These are phyloP conservation scores for Pyricularia pennisetigena DNA, from an alignment of 2,329 filamentous ascomycete genomes.

Conservation along the genomic window DNA sequence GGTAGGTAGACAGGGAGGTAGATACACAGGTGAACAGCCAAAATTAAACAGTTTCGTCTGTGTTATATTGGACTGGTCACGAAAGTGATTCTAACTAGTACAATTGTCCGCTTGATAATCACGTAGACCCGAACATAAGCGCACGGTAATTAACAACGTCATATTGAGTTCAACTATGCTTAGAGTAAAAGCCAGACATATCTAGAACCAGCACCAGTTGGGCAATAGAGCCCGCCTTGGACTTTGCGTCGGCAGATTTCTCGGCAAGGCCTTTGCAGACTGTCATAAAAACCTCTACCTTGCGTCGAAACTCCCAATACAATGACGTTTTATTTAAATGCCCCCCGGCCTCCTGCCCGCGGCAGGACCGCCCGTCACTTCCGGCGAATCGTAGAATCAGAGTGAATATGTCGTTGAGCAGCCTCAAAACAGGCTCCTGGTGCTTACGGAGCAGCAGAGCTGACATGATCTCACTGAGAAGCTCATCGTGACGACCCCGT, in stretches of 20 bases:
- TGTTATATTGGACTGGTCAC: too few species aligned
- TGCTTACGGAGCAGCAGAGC: slow-evolving; percentile 64
- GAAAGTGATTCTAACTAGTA: too few species aligned
- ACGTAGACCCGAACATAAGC: too few species aligned
- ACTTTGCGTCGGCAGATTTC: slow-evolving; percentile 40
- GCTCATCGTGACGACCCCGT: slow-evolving; percentile 59
- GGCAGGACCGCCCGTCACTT: slow-evolving; percentile 11
- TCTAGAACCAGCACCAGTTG: slow-evolving; percentile 20
- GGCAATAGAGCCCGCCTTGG: slow-evolving; percentile 10
- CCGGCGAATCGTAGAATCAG: slow-evolving; percentile 56
- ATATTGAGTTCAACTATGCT: neutral
- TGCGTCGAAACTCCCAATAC: slow-evolving; percentile 59
- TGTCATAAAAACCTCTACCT: slow-evolving; percentile 63
- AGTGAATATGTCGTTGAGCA: slow-evolving; percentile 69
- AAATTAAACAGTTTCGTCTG: too few species aligned
- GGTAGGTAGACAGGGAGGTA: too few species aligned
- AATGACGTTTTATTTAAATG: slow-evolving; percentile 29
- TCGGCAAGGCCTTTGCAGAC: slow-evolving; percentile 60
- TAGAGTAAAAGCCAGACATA: slow-evolving; percentile 12
- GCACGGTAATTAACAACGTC: neutral
- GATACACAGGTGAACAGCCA: too few species aligned
- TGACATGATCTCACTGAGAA: slow-evolving; percentile 67
- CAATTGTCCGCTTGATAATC: too few species aligned
- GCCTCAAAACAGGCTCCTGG: slow-evolving; percentile 60
- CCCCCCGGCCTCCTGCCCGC: neutral